Percentiles rank a stretch among this genome's conserved stretches.
Evolutionary conservation across 2,329 filamentous ascomycete genomes (phyloP).

Genomic region (Paraphoma sp.): DNA sequence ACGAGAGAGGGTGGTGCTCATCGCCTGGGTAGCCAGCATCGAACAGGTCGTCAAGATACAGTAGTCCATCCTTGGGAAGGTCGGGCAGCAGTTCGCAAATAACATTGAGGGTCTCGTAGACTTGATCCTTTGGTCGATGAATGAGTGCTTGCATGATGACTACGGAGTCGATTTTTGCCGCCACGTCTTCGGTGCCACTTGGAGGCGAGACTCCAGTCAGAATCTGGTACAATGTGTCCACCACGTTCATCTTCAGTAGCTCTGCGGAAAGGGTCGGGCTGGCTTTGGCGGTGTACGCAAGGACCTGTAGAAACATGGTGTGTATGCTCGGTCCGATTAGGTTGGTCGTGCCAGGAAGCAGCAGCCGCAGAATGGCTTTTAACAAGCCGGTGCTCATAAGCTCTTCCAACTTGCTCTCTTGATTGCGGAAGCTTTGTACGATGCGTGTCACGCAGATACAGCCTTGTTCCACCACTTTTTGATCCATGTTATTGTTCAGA

Average conservation of each 20-base stretch:
- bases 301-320: constrained; percentile 90
- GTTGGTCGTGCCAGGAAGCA: constrained; percentile 94
- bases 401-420: constrained; percentile 87
- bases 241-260: constrained; percentile 93
- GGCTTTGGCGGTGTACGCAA: constrained; percentile 87
- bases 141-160: constrained; percentile 99
- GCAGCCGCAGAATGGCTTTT: constrained; percentile 80
- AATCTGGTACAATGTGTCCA: constrained; percentile 97
- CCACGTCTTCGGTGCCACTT: constrained; percentile 75
- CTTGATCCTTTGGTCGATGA: constrained; percentile 91
- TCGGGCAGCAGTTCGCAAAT: constrained; percentile 92
- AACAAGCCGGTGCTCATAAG: constrained; percentile 88
- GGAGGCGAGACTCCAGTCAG: constrained; percentile 94
- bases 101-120: constrained; percentile 96
- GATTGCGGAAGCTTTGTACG: constrained; percentile 94
- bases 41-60: constrained; percentile 58
- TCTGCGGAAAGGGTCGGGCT: constrained; percentile 88
- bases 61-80: constrained; percentile 64
- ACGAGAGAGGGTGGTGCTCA: constrained; percentile 52
- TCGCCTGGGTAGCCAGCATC: constrained; percentile 58
- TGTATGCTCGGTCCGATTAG: constrained; percentile 93
- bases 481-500: constrained; percentile 83
- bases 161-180: constrained; percentile 90
- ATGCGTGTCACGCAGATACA: constrained; percentile 95
- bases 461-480: constrained; percentile 95